Evolutionary conservation across 495 filamentous ascomycete genomes (phyloP).

Genomic region (Amorphotheca resinae): DNA sequence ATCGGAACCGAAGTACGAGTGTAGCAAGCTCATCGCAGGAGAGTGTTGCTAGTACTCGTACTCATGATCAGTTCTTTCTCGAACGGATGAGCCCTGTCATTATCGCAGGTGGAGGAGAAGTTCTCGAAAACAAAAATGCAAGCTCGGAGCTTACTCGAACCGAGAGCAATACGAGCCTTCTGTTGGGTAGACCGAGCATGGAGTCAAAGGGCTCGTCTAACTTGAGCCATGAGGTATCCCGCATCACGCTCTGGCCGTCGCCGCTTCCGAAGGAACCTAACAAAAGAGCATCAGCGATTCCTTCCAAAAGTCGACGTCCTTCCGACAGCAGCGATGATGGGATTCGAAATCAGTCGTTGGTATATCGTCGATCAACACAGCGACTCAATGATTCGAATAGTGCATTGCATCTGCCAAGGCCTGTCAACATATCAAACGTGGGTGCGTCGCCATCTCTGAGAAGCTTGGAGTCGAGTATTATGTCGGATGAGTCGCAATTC

Average conservation of each 20-base stretch:
- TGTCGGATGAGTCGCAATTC: slow-evolving; percentile 36
- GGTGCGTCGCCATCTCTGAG: slow-evolving; percentile 27
- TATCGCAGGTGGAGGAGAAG: slow-evolving; percentile 65
- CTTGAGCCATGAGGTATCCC: slow-evolving; percentile 10
- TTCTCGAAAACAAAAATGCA: slow-evolving; percentile 44
- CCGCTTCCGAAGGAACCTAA: slow-evolving; percentile 26
- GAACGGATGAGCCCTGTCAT: slow-evolving; percentile 78
- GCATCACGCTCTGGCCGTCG: slow-evolving; percentile 39
- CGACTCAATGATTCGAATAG: slow-evolving; percentile 25
- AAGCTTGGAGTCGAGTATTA: slow-evolving; percentile 37
- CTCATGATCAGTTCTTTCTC: slow-evolving; percentile 42
- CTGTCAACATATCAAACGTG: slow-evolving; percentile 12
- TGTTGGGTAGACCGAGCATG: slow-evolving; percentile 35
- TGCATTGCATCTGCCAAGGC: slow-evolving; percentile 11
- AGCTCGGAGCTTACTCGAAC: slow-evolving; percentile 42
- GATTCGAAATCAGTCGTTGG: slow-evolving; percentile 28
- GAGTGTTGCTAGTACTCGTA: slow-evolving; percentile 28
- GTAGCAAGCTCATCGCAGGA: slow-evolving; percentile 32
- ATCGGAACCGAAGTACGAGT: slow-evolving; percentile 33
- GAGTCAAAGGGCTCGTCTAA: slow-evolving; percentile 33
- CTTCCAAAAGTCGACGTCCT: slow-evolving; percentile 23
- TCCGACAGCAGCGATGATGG: slow-evolving; percentile 43
- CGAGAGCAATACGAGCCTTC: slow-evolving; percentile 50
- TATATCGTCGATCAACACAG: slow-evolving; percentile 39
- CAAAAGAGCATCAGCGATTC: slow-evolving; percentile 4